Evolutionary conservation across 306 rosid species (phyloP), one percentile per base, ranked within the genome.

Genomic region (Lathyrus tuberosus): DNA sequence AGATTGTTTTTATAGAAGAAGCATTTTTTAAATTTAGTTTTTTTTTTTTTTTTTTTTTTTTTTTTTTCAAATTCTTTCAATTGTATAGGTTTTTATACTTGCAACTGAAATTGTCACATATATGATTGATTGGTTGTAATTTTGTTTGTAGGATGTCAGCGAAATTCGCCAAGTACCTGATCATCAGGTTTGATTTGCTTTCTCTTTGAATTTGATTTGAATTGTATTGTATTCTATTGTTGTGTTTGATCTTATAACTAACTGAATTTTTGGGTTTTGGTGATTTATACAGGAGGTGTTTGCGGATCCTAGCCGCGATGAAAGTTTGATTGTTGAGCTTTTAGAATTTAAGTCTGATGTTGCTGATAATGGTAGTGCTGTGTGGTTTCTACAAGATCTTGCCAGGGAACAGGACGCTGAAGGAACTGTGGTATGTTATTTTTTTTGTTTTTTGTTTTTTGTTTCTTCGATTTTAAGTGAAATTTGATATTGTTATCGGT

Each of bases 341-440:
- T 78, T 90, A 71, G 97, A 90, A 16, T 83, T 80, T 3, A 93
- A 90, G 80, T 69, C 38, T 33, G 90, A 90, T 14, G 82, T 93
- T 79, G 84, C 80, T 47, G 98, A 93, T 69, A 44, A 76, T 70
- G 96, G 81, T 77, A 88, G 96, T 76, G 96, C 98, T 63, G 74
- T 72, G 10, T 93, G 97, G 98, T 93, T 90, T 79, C 91, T 93
- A 67, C 97, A 85, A 77, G 97, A 90, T 84, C 98, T 88, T 74
- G 96, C 96, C 46, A 74, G 67, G 5, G 97, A 86, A 62, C 94
- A 93, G 68, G 93, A 88, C 24, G 94, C 97, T 8, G 90, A 86
- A 60, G 94, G 88, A 67, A 71, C 77, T 79, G 68, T 86, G 93
- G 98, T 93, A 85, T 69, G 74, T 18, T 49, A 8, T 51, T 31